Evolutionary conservation across 192 early-diverging fungal genomes (phyloP), one percentile per base, ranked within the genome.

Genomic region (Coemansia sp.): DNA sequence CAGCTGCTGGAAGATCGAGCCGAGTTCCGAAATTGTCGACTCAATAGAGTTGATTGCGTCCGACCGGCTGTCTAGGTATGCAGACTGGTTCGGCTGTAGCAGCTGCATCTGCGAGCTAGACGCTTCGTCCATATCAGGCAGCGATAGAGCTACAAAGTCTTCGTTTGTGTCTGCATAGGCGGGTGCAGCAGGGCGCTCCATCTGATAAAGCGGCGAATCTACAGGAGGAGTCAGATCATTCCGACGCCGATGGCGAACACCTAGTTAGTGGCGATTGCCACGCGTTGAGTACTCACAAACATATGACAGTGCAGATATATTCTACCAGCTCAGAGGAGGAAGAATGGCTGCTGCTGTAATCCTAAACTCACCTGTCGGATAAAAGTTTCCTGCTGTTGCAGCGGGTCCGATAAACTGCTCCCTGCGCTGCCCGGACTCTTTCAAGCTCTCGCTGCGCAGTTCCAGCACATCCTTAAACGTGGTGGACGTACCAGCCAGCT

Each of bases 401-500:
- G 68, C 52, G 0, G 57, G 35, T 36, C 68, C 78, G 69, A 94
- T 78, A 66, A 97, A 97, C 74, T 99, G 93, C 42, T 99, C 95
- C 40, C 88, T 79, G 48, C 96, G 81, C 33, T 70, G 80, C 47
- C 94, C 94, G 48, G 93, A 86, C 38, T 91, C 91, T 80, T 92
- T 94, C 83, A 99, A 88, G 71, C 98, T 97, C 73, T 88, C 82
- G 49, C 92, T 97, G 18, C 97, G 83, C 33, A 98, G 83, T 66
- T 99, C 94, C n/a, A 99, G 78, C 8, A 99, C 90, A 58, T 92
- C 86, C 65, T 96, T 98, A 64, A 99, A 99, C 20, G 82, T 84
- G 43, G 86, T 87, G 7, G 88, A 91, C 9, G 96, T 96, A 53
- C 76, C 86, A 1, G 94, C 95, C 40, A 99, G 80, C 72, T 87